Conservation (phyloP, 495 filamentous ascomycete genomes). For the Aspergillus sparsus region DNA sequence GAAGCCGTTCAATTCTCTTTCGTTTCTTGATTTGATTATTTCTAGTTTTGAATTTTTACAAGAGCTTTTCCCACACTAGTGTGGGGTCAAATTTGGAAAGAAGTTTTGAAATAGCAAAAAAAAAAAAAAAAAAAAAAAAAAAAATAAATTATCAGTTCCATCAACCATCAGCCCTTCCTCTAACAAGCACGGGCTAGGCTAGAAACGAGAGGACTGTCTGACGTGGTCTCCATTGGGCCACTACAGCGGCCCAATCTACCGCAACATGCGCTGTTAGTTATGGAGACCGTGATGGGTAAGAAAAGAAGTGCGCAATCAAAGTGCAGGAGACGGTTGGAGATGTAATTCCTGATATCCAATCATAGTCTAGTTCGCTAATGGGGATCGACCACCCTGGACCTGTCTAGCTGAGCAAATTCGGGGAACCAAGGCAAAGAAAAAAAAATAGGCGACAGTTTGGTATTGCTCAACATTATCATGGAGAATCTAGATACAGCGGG, state of each 20-base stretch:
- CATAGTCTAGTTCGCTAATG: not conserved
- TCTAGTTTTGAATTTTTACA: too few species aligned
- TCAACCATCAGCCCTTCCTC: not conserved
- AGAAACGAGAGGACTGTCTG: not conserved
- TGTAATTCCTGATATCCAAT: not conserved
- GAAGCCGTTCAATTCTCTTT: too few species aligned
- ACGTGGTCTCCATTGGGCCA: constrained; percentile 7
- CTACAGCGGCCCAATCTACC: constrained; percentile 7
- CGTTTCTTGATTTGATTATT: too few species aligned
- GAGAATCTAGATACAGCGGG: constrained; percentile 6
- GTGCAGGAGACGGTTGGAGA: not conserved
- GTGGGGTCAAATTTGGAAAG: too few species aligned
- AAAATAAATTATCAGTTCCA: not conserved
- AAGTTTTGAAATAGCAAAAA: too few species aligned
- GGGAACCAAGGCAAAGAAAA: not conserved
- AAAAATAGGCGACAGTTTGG: not conserved
- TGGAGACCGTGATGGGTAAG: not conserved
- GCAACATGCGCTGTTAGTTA: not conserved
- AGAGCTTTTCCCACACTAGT: too few species aligned
- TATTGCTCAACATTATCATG: not conserved
- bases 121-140: too few species aligned
- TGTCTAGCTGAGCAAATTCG: not conserved
- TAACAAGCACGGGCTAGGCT: not conserved
- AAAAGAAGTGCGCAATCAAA: not conserved
- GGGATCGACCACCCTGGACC: not conserved